Base-by-base conservation (phyloP, 2,329 filamentous ascomycete genomes). In the Bretziella fagacearum region DNA sequence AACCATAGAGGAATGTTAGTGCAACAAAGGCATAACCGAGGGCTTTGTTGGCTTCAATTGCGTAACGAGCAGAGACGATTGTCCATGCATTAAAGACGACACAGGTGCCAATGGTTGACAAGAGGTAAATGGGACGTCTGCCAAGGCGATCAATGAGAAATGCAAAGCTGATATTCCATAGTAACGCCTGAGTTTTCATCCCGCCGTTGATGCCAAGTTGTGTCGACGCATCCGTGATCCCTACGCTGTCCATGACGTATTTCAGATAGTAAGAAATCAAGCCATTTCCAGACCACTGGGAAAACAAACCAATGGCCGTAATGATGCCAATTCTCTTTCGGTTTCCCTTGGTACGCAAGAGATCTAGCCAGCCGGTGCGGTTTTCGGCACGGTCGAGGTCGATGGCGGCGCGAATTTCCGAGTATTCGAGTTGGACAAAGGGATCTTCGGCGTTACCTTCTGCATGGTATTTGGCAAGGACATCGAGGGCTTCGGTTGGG, bases 1-100 rank as follows among this genome's bases (percentile, higher is more conserved):
- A n/a, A n/a, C n/a, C n/a, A n/a, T n/a, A n/a, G n/a, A 65, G 62
- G 52, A 76, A 79, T 53, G 73, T 74, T 59, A 75, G 79, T 58
- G 78, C 69, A 26, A 79, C 60, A 18, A 59, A 60, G 2, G 64
- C 59, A 18, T 63, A 60, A 25, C 57, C 60, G 4, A 63, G 59
- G 5, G 50, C 57, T 48, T 50, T 47, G 51, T 61, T 58, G 62
- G 11, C 63, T 43, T 62, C 67, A 29, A 58, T 60, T 53, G 3
- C 57, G 65, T 30, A 75, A 30, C 30, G 29, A 11, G 37, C 48
- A 4, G 48, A 46, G 27, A 50, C 44, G 26, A 36, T 63, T 0
- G 73, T 77, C 63, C 71, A 74, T 20, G 61, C 63, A 32, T 72
- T 68, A 55, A 76, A 80, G 3, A 26, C 45, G 66, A 66, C 23